phyloP scores from a whole-genome alignment of 176 grass and related monocot genomes.

The Carex parvula region DNA sequence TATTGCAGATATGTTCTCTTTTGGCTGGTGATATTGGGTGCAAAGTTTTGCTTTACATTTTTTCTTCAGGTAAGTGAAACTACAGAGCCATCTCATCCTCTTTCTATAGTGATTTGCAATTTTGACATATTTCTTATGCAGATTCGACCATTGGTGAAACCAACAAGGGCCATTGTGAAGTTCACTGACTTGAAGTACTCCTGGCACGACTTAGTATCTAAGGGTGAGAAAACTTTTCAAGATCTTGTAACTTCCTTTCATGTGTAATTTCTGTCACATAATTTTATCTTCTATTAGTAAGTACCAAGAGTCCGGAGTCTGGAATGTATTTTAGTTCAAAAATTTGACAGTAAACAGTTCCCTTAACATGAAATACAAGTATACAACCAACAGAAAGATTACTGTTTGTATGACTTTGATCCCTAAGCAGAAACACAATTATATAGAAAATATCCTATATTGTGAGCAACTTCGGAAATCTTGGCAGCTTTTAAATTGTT shows the following conservation, averaged over 20 bases:
- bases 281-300: neutral
- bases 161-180: constrained; percentile 53
- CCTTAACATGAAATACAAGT: neutral
- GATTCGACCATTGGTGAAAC: constrained; percentile 71
- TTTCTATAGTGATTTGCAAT: constrained; percentile 3
- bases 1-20: constrained; percentile 71
- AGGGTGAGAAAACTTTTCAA: constrained; percentile 49
- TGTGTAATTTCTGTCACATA: neutral
- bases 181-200: constrained; percentile 62
- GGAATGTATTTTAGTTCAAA: neutral
- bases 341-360: neutral
- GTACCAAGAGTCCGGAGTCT: neutral
- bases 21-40: constrained; percentile 74
- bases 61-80: constrained; percentile 79
- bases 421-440: neutral
- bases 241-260: neutral
- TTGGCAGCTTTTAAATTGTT: constrained; percentile 19
- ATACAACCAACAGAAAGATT: neutral
- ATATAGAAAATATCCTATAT: neutral
- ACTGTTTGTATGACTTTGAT: neutral
- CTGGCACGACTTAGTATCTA: constrained; percentile 86
- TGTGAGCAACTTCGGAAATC: neutral
- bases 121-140: constrained; percentile 47
- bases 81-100: neutral
- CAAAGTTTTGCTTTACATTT: constrained; percentile 94